phyloP scores from a whole-genome alignment of 2,329 filamentous ascomycete genomes.

The Alternaria sp. region DNA sequence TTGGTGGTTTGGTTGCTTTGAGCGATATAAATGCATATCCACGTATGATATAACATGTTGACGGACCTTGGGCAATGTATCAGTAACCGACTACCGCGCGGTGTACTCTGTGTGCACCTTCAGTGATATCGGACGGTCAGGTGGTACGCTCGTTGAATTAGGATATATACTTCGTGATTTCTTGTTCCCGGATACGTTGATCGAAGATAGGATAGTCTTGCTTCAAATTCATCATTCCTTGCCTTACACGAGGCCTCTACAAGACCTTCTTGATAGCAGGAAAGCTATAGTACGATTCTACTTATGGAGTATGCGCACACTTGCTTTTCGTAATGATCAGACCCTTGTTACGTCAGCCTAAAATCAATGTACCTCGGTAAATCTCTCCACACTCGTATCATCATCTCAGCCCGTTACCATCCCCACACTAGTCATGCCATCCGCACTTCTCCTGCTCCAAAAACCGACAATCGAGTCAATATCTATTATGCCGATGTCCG shows the following conservation, averaged over 20 bases:
- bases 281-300: background rate
- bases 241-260: too few species aligned
- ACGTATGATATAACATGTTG: background rate
- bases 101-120: too few species aligned
- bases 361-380: slow-evolving; percentile 4
- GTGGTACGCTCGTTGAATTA: too few species aligned
- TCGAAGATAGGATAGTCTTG: too few species aligned
- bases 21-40: background rate
- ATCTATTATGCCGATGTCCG: slow-evolving; percentile 9
- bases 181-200: too few species aligned
- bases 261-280: too few species aligned
- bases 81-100: background rate
- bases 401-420: background rate
- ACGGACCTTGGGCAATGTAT: background rate
- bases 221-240: too few species aligned
- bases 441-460: background rate
- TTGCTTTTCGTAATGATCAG: background rate
- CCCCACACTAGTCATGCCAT: background rate
- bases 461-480: background rate
- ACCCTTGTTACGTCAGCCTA: background rate
- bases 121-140: too few species aligned
- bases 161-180: too few species aligned
- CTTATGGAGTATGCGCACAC: background rate
- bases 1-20: background rate
- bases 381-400: background rate